phyloP scores from a whole-genome alignment of 2,329 filamentous ascomycete species.

The Cladophialophora exuberans region DNA sequence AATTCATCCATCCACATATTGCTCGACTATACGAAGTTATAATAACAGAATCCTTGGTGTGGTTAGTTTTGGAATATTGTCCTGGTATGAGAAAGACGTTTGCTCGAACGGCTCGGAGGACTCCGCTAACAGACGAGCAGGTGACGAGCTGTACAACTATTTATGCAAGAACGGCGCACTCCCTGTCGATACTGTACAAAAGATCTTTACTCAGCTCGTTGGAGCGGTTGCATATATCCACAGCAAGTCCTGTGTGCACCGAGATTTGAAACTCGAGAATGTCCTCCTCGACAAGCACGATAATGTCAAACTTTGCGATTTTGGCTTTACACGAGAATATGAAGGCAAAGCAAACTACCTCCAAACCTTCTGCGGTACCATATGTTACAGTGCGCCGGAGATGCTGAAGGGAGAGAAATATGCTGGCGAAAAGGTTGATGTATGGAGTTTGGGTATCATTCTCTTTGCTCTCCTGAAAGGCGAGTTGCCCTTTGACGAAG shows the following conservation, averaged over 20 bases:
- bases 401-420: conserved; percentile 99
- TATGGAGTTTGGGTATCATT: conserved; percentile 96
- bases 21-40: conserved; percentile 97
- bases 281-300: conserved; percentile 95
- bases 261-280: conserved; percentile 94
- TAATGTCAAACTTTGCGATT: conserved; percentile 97
- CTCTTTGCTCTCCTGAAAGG: conserved; percentile 81
- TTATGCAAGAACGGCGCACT: conserved; percentile 85
- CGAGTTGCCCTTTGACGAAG: conserved; percentile 86
- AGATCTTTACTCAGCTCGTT: conserved; percentile 93
- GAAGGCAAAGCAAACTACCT: conserved; percentile 92
- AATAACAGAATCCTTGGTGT: conserved; percentile 91
- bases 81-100: conserved; percentile 74
- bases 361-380: conserved; percentile 95
- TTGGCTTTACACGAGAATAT: conserved; percentile 97
- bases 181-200: conserved; percentile 83
- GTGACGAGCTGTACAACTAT: conserved; percentile 97
- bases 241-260: conserved; percentile 91
- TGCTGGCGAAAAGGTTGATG: conserved; percentile 95
- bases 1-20: conserved; percentile 97
- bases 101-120: conserved; percentile 19
- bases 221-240: conserved; percentile 96
- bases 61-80: conserved; percentile 96
- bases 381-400: conserved; percentile 96
- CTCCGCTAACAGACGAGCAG: conserved; percentile 50